Evolutionary conservation across 2,329 filamentous ascomycete genomes (phyloP).

Genomic region (Hypoxylon sp.): DNA sequence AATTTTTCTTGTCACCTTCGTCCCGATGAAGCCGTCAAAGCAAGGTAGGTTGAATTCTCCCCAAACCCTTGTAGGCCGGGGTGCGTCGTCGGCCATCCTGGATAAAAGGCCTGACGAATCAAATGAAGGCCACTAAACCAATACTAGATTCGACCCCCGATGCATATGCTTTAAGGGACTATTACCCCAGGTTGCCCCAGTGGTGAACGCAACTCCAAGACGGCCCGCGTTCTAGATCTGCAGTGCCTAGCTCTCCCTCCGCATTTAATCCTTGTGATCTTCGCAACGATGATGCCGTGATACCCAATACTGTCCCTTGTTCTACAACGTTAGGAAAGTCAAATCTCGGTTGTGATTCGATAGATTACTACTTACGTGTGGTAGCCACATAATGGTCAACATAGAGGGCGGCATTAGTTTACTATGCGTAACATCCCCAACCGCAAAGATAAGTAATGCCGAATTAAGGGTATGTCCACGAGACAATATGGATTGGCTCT

Average conservation of each 20-base stretch:
- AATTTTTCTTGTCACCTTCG: conserved; percentile 16
- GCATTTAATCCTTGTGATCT: conserved; percentile 38
- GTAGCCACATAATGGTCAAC: conserved; percentile 2
- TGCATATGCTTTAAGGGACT: conserved; percentile 8
- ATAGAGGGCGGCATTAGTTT: conserved; percentile 11
- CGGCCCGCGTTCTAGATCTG: conserved; percentile 33
- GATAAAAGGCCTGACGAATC: conserved; percentile 40
- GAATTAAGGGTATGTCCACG: conserved; percentile 13
- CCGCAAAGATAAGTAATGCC: conserved; percentile 4
- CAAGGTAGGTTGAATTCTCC: conserved; percentile 33
- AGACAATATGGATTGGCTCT: conserved; percentile 7
- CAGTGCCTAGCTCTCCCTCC: conserved; percentile 24
- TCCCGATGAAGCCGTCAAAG: conserved; percentile 34
- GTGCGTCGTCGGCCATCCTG: conserved; percentile 32
- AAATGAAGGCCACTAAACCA: conserved; percentile 17
- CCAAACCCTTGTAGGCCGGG: conserved; percentile 36
- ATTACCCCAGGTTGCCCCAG: conserved; percentile 36
- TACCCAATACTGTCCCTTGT: conserved; percentile 4
- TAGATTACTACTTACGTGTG: conserved; percentile 10
- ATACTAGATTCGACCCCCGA: conserved; percentile 26
- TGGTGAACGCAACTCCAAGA: conserved; percentile 23
- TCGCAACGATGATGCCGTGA: conserved; percentile 32
- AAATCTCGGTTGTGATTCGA: conserved; percentile 37
- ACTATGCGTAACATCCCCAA: conserved; percentile 9
- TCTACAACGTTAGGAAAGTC: conserved; percentile 16